Evolutionary conservation across 257 asterid species (phyloP).

Genomic region (Solanum habrochaites): DNA sequence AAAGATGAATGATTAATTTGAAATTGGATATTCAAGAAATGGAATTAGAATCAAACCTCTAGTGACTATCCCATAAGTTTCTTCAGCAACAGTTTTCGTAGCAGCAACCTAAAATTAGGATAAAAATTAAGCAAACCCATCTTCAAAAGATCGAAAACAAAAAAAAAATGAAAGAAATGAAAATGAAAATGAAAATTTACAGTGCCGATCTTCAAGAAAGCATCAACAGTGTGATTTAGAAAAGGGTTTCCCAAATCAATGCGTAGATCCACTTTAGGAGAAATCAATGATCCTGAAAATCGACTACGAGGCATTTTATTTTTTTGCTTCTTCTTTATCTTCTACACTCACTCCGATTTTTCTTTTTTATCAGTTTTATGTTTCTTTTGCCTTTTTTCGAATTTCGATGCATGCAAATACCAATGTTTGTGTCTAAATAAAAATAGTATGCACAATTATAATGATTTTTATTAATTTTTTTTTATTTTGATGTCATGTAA

Average conservation of each 20-base stretch:
- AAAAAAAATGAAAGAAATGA: neutral
- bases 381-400: neutral
- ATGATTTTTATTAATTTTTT: too few species aligned
- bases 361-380: neutral
- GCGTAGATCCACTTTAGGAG: constrained; percentile 42
- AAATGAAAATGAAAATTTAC: constrained; percentile 12
- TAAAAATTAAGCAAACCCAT: neutral
- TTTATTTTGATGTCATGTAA: neutral
- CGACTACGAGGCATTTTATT: constrained; percentile 28
- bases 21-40: neutral
- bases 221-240: constrained; percentile 62
- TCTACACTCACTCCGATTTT: neutral
- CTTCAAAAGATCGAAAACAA: neutral
- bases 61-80: constrained; percentile 35
- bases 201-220: constrained; percentile 68
- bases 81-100: constrained; percentile 62
- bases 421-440: neutral
- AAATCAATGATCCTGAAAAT: constrained; percentile 27
- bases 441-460: too few species aligned
- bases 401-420: neutral
- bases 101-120: constrained; percentile 48
- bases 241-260: constrained; percentile 65
- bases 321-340: neutral
- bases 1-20: neutral
- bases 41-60: constrained; percentile 25